Percentiles rank a stretch among this genome's conserved stretches.
phyloP scores from a whole-genome alignment of 768 basidiomycete species.

The Nidula microcarpa region DNA sequence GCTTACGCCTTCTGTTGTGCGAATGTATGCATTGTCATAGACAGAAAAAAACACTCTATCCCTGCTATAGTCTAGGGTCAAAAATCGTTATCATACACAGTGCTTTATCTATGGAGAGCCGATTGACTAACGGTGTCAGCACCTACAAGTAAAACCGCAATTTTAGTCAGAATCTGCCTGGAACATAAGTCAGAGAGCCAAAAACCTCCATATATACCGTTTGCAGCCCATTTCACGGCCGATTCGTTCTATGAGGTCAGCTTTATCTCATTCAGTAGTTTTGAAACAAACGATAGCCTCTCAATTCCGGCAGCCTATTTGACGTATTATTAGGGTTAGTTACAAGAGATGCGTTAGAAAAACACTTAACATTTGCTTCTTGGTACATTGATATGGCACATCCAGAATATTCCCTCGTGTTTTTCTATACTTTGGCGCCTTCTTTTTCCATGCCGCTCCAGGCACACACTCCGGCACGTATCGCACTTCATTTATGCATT shows the following conservation, averaged over 20 bases:
- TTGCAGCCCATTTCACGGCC: conserved; percentile 12
- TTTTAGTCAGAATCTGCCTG: background rate
- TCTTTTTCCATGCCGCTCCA: conserved; percentile 1
- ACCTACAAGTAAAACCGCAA: background rate
- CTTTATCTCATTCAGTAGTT: conserved; percentile 1
- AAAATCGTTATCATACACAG: background rate
- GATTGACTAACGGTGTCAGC: background rate
- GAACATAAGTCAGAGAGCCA: background rate
- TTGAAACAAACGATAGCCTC: conserved; percentile 5
- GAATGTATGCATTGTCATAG: conserved; percentile 16
- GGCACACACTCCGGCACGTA: background rate
- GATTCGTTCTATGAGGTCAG: conserved; percentile 4
- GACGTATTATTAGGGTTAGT: background rate
- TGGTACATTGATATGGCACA: background rate
- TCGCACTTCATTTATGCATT: background rate
- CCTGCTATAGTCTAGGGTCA: conserved; percentile 4
- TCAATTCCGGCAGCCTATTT: background rate
- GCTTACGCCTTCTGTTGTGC: conserved; percentile 20
- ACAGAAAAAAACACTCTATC: conserved; percentile 16
- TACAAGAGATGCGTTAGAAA: background rate
- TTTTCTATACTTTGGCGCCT: background rate
- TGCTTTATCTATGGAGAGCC: background rate
- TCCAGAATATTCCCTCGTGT: background rate
- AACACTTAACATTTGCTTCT: background rate
- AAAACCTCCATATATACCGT: conserved; percentile 26